These are phyloP conservation scores for Neurospora crassa DNA, from an alignment of 2,329 filamentous ascomycete genomes.

Conservation along the genomic window DNA sequence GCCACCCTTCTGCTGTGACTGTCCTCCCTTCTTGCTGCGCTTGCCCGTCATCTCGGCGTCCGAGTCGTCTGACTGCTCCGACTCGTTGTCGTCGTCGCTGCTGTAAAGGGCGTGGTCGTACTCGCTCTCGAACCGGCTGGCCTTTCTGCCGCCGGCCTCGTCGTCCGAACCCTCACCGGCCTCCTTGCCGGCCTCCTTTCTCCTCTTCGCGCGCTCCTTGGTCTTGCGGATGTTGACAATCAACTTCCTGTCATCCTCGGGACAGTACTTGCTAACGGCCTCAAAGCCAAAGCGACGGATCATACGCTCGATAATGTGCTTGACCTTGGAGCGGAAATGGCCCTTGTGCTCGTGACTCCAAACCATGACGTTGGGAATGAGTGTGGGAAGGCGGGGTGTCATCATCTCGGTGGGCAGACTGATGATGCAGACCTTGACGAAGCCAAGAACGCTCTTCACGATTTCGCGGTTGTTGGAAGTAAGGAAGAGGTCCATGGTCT, in stretches of 20 bases:
- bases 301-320: constrained; percentile 94
- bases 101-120: constrained; percentile 96
- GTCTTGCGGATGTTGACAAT: constrained; percentile 93
- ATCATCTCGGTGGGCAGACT: constrained; percentile 72
- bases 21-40: constrained; percentile 36
- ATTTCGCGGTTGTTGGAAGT: constrained; percentile 96
- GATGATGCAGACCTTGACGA: constrained; percentile 92
- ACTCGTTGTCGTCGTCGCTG: constrained; percentile 46
- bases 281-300: constrained; percentile 84
- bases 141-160: constrained; percentile 37
- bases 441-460: constrained; percentile 86
- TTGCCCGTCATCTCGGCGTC: constrained; percentile 43
- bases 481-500: constrained; percentile 92
- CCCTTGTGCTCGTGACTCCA: constrained; percentile 99
- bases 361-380: constrained; percentile 84
- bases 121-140: constrained; percentile 74
- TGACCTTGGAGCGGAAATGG: constrained; percentile 93
- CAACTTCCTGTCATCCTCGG: constrained; percentile 79
- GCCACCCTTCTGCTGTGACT: constrained; percentile 44
- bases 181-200: constrained; percentile 61
- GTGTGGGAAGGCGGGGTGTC: constrained; percentile 61
- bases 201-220: constrained; percentile 81
- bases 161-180: constrained; percentile 47
- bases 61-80: constrained; percentile 53
- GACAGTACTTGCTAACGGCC: constrained; percentile 67